A percentile compares a stretch with the other conserved stretches of the same genome.
Conservation (phyloP, 1,284 basidiomycete species). For the Megacollybia platyphylla region DNA sequence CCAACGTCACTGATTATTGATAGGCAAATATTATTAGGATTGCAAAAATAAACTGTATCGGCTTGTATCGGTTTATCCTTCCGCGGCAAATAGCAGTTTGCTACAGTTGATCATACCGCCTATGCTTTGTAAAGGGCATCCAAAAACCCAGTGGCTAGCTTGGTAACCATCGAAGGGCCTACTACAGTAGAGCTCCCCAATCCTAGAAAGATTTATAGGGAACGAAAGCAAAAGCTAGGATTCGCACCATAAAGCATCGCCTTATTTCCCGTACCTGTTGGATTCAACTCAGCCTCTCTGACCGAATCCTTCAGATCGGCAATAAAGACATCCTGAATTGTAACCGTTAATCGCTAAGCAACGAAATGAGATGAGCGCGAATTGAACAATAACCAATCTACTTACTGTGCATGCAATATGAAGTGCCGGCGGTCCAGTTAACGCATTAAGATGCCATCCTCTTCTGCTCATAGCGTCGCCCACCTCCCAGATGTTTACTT, state of each 20-base stretch:
- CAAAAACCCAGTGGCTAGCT: constrained; percentile 72
- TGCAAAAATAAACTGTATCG: too few relatives aligned
- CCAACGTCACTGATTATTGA: too few relatives aligned
- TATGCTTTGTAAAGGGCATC: constrained; percentile 76
- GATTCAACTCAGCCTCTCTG: constrained; percentile 41
- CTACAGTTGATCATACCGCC: constrained; percentile 1
- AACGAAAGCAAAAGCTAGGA: background rate
- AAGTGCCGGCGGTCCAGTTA: constrained; percentile 70
- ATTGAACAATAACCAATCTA: constrained; percentile 6
- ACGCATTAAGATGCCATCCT: constrained; percentile 87
- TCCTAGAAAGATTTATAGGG: constrained; percentile 30
- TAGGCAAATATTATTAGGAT: too few relatives aligned
- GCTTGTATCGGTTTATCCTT: too few relatives aligned
- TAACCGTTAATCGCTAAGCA: constrained; percentile 60
- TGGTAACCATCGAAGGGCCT: constrained; percentile 81
- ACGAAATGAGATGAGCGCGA: constrained; percentile 1
- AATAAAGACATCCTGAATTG: constrained; percentile 68
- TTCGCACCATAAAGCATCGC: constrained; percentile 75
- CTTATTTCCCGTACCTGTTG: constrained; percentile 67
- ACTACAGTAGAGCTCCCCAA: constrained; percentile 80
- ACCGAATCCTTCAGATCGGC: constrained; percentile 73
- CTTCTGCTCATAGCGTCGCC: constrained; percentile 80
- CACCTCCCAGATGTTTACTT: constrained; percentile 71
- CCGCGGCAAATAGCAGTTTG: too few relatives aligned
- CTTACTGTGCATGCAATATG: constrained; percentile 92